Evolutionary conservation across 805 yeast species (phyloP), one percentile per base, ranked within the genome.

Genomic region (Yueomyces sinensis): DNA sequence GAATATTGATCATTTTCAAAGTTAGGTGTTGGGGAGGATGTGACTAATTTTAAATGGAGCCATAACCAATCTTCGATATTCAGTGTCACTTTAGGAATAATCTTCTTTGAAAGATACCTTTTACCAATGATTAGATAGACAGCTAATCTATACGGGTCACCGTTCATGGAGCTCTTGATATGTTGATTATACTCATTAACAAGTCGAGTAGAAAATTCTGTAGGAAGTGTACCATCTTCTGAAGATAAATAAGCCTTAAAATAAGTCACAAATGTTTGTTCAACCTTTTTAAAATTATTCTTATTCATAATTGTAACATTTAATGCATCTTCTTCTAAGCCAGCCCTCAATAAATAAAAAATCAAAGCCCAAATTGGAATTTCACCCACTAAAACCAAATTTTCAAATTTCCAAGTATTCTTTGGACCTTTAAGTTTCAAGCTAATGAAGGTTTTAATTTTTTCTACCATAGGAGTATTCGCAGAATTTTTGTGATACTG

Each of bases 11-110:
- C 94, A 50, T 72, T 74, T 9, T 75, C 61, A 25, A 79, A 71
- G 33, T 65, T 72, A 20, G 62, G 65, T 14, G 58, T 65, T 14
- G 57, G 59, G 27, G 45, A 51, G 31, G 63, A 69, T 37, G 76
- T 72, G 13, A 82, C 73, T 20, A 89, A 65, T 57, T 75, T 68
- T 37, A 91, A 66, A 57, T 91, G 96, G 52, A 82, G 73, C 98
- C 98, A 89, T 33, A 89, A 56, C 97, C 97, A 89, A 59, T 89
- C 97, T 56, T 89, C 97, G 32, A 87, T 72, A 38, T 93, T 82
- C 27, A 75, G 59, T 27, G 80, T 70, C 22, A 89, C 72, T n/a
- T 75, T 55, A 27, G 93, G 74, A 46, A 87, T 61, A 41, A 71
- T 62, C 56, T 75, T 74, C 56, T 76, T 66, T 32, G 80, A 63